phyloP scores from a whole-genome alignment of 495 filamentous ascomycete species.

The Oidiodendron maius region DNA sequence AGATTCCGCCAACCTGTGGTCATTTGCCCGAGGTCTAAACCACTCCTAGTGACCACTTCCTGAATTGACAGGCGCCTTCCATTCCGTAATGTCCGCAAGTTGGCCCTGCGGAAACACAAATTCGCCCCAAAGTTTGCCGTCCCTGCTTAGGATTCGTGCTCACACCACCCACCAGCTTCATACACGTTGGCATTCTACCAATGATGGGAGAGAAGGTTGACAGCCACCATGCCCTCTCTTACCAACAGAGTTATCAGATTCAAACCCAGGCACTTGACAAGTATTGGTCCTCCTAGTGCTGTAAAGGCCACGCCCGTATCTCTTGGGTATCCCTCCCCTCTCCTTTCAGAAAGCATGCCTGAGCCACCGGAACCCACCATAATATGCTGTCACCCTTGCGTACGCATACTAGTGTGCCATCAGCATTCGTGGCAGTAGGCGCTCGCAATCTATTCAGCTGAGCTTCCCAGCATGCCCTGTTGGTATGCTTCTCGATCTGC shows the following conservation, averaged over 20 bases:
- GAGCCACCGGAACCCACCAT: not conserved
- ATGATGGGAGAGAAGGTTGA: conserved; percentile 5
- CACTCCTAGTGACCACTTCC: conserved; percentile 1
- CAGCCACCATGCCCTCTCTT: too few relatives aligned
- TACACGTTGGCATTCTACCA: not conserved
- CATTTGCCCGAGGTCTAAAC: conserved; percentile 2
- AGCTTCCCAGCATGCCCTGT: not conserved
- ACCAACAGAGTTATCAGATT: too few relatives aligned
- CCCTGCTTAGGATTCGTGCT: not conserved
- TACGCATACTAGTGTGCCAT: not conserved
- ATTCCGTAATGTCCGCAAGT: conserved; percentile 2
- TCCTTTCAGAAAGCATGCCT: too few relatives aligned
- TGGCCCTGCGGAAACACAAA: not conserved
- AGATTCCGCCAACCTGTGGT: not conserved
- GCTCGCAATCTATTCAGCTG: conserved; percentile 1
- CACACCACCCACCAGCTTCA: conserved; percentile 1
- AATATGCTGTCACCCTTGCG: not conserved
- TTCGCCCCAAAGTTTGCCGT: not conserved
- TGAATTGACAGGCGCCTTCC: too few relatives aligned
- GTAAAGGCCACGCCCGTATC: too few relatives aligned
- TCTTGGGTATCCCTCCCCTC: too few relatives aligned
- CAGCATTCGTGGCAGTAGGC: not conserved
- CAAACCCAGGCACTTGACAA: too few relatives aligned
- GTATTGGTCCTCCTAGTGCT: too few relatives aligned
- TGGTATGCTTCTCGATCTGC: conserved; percentile 1